These are phyloP conservation scores for Solanum sejunctum DNA, from an alignment of 257 asterid genomes.

Conservation along the genomic window DNA sequence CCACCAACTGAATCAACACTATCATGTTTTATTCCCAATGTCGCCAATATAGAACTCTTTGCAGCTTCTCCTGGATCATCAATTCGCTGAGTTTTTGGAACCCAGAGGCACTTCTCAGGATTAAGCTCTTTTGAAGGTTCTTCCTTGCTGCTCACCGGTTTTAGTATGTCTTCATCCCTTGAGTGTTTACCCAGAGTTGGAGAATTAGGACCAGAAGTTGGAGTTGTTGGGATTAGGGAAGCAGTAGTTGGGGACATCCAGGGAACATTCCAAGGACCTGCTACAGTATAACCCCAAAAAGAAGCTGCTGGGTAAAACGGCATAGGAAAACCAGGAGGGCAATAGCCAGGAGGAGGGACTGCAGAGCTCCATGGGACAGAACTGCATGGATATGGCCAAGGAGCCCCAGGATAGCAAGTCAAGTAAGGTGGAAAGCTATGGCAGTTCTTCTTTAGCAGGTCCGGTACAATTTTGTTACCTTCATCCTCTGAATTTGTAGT, in stretches of 20 bases:
- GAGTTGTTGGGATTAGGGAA: constrained; percentile 5
- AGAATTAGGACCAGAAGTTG: constrained; percentile 27
- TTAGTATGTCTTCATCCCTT: constrained; percentile 29
- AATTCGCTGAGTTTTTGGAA: constrained; percentile 66
- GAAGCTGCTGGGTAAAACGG: constrained; percentile 53
- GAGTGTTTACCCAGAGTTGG: constrained; percentile 50
- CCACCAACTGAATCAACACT: constrained; percentile 24
- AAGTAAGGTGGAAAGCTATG: constrained; percentile 38
- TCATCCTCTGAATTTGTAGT: constrained; percentile 40
- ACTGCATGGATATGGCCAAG: constrained; percentile 70
- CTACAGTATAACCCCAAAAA: constrained; percentile 52
- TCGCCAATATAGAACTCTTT: constrained; percentile 72
- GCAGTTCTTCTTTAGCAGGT: constrained; percentile 19
- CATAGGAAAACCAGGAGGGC: constrained; percentile 45
- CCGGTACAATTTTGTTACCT: constrained; percentile 15
- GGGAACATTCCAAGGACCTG: constrained; percentile 28
- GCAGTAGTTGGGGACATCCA: constrained; percentile 16
- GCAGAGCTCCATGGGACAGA: constrained; percentile 41
- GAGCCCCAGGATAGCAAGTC: constrained; percentile 53
- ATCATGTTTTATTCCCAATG: constrained; percentile 52
- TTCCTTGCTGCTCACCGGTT: not conserved
- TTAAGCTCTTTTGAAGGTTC: constrained; percentile 16
- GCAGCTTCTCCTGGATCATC: constrained; percentile 71
- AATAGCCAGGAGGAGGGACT: constrained; percentile 23
- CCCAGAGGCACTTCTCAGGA: constrained; percentile 51